Evolutionary conservation across 2,329 filamentous ascomycete species (phyloP).

Genomic region (Helicocarpus griseus): DNA sequence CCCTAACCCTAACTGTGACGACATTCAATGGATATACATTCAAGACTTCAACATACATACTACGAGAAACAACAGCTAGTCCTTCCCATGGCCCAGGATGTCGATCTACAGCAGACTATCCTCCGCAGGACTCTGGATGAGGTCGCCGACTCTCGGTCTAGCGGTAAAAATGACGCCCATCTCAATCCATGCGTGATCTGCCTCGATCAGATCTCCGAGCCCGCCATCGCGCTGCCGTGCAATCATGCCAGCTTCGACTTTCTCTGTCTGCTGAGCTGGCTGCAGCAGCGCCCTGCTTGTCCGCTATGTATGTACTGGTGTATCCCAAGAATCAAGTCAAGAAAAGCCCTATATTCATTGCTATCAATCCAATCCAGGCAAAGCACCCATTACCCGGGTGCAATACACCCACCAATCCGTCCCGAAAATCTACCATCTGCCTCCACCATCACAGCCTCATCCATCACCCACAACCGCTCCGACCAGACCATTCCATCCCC

Average conservation of each 20-base stretch:
- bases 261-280: constrained; percentile 72
- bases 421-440: constrained; percentile 51
- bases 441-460: constrained; percentile 9
- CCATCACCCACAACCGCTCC: constrained; percentile 12
- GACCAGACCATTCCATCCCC: background rate
- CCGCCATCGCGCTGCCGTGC: constrained; percentile 65
- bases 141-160: constrained; percentile 27
- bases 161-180: constrained; percentile 20
- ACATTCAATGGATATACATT: too few species aligned
- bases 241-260: constrained; percentile 77
- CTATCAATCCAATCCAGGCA: constrained; percentile 30
- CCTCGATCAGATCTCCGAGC: constrained; percentile 63
- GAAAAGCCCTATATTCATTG: background rate
- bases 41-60: background rate
- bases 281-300: constrained; percentile 61
- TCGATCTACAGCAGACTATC: constrained; percentile 33
- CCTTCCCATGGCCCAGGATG: constrained; percentile 29
- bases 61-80: background rate
- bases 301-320: constrained; percentile 60
- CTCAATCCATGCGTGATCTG: constrained; percentile 71
- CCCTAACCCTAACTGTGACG: too few species aligned
- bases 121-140: constrained; percentile 37
- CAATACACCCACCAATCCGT: constrained; percentile 48
- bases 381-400: constrained; percentile 47
- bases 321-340: too few species aligned